Percentiles rank a stretch among this genome's conserved stretches.
Evolutionary conservation across 352 stramenopile genomes (phyloP).

Genomic region (Blastocystis sp.): DNA sequence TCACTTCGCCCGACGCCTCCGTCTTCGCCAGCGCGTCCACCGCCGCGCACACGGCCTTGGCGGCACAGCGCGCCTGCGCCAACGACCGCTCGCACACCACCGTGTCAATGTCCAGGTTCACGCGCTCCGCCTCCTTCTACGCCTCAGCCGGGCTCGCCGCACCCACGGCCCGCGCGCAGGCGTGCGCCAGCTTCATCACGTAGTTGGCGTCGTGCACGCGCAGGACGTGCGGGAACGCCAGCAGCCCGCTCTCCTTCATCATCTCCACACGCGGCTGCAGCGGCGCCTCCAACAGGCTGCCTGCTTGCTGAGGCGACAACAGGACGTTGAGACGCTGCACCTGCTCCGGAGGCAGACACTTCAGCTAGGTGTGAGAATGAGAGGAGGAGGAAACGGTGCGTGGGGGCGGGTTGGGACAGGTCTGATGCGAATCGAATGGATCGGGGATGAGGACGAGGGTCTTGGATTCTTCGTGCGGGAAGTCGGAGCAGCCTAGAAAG

Average conservation of each 20-base stretch:
- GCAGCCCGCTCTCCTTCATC: background rate
- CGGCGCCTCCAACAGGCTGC: conserved; percentile 30
- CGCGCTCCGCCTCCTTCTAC: background rate
- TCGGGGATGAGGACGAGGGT: conserved; percentile 32
- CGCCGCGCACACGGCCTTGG: conserved; percentile 80
- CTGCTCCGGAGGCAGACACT: conserved; percentile 52
- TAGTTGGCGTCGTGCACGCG: conserved; percentile 68
- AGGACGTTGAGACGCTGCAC: conserved; percentile 32
- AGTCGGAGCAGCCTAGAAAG: conserved; percentile 16
- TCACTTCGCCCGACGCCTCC: background rate
- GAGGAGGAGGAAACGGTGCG: background rate
- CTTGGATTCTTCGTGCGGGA: conserved; percentile 41
- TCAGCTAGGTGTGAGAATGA: background rate
- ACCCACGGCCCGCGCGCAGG: background rate
- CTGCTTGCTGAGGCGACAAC: background rate
- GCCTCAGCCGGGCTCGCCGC: background rate
- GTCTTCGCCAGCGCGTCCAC: conserved; percentile 77
- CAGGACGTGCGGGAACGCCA: conserved; percentile 1
- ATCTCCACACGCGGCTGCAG: conserved; percentile 31
- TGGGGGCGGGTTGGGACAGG: conserved; percentile 16
- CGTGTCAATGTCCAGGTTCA: conserved; percentile 75
- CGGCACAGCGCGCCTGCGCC: conserved; percentile 78
- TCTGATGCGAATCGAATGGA: conserved; percentile 42
- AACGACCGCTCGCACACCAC: conserved; percentile 78
- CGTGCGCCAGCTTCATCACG: conserved; percentile 58